Evolutionary conservation across 1,284 basidiomycete genomes (phyloP).

Genomic region (Ceratobasidium sp.): DNA sequence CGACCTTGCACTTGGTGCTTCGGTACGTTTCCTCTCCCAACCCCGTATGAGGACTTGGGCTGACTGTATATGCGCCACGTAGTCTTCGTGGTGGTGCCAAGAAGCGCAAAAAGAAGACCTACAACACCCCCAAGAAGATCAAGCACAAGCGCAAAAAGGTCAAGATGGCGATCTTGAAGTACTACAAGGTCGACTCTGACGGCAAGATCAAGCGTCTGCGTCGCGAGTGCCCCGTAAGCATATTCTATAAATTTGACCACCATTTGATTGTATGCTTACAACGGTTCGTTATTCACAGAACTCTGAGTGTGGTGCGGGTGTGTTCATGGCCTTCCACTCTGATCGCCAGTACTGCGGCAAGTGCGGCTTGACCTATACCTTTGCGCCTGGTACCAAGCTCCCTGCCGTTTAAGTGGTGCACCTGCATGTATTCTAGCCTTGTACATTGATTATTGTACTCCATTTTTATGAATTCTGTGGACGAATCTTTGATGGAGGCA

Average conservation of each 20-base stretch:
- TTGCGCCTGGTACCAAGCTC: slow-evolving; percentile 66
- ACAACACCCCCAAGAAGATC: slow-evolving; percentile 99
- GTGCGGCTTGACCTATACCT: slow-evolving; percentile 91
- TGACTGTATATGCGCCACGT: slow-evolving; percentile 36
- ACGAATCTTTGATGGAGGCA: no score
- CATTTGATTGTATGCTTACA: not conserved
- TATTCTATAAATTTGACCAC: not conserved
- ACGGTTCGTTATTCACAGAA: slow-evolving; percentile 48
- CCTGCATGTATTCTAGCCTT: not conserved
- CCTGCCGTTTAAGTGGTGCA: slow-evolving; percentile 19
- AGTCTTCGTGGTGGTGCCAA: slow-evolving; percentile 96
- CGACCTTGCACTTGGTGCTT: slow-evolving; percentile 95
- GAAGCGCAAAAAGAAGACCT: slow-evolving; percentile 99
- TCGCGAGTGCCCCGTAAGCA: slow-evolving; percentile 83
- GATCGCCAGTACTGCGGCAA: slow-evolving; percentile 97
- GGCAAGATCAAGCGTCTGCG: slow-evolving; percentile 99
- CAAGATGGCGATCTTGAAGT: slow-evolving; percentile 98
- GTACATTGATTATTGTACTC: no score
- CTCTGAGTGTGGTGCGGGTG: slow-evolving; percentile 92
- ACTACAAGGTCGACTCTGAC: slow-evolving; percentile 99
- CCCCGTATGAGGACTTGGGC: not conserved
- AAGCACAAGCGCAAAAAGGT: slow-evolving; percentile 99
- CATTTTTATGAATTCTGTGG: no score
- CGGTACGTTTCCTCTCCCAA: slow-evolving; percentile 48
- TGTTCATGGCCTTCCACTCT: slow-evolving; percentile 97